phyloP scores from a whole-genome alignment of 306 rosid genomes.

The Lotus japonicus region DNA sequence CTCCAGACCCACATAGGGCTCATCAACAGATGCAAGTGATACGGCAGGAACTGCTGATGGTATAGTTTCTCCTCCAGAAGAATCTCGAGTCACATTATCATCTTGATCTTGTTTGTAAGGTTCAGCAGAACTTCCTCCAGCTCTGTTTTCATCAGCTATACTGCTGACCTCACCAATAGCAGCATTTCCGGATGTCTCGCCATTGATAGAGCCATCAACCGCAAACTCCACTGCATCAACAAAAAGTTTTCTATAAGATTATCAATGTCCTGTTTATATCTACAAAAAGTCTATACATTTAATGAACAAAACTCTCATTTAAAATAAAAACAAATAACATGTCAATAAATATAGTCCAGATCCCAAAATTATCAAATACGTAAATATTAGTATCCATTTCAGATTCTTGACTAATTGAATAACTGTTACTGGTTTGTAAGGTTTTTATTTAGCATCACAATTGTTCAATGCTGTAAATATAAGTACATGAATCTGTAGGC shows the following conservation, averaged over 20 bases:
- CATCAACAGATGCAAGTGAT: constrained; percentile 45
- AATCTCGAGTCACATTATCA: constrained; percentile 42
- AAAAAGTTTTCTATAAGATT: constrained; percentile 13
- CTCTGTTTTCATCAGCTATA: constrained; percentile 52
- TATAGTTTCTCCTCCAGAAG: constrained; percentile 40
- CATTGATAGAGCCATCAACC: constrained; percentile 48
- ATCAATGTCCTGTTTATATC: constrained; percentile 12
- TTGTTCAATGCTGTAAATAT: no score
- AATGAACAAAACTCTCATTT: background rate
- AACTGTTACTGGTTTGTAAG: no score
- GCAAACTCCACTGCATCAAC: constrained; percentile 79
- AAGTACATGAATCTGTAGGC: no score
- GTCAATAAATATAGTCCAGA: background rate
- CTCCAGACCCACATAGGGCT: constrained; percentile 92
- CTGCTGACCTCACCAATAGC: constrained; percentile 35
- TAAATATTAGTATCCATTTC: no score
- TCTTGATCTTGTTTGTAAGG: constrained; percentile 47
- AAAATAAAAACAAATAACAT: background rate
- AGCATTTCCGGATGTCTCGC: constrained; percentile 42
- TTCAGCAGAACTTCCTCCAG: constrained; percentile 57
- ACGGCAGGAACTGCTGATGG: constrained; percentile 44
- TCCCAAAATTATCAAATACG: no score
- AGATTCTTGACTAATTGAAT: no score
- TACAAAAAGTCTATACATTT: background rate
- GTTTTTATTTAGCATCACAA: no score